These are phyloP conservation scores for Clavaria fumosa DNA, from an alignment of 768 basidiomycete genomes.

Conservation along the genomic window DNA sequence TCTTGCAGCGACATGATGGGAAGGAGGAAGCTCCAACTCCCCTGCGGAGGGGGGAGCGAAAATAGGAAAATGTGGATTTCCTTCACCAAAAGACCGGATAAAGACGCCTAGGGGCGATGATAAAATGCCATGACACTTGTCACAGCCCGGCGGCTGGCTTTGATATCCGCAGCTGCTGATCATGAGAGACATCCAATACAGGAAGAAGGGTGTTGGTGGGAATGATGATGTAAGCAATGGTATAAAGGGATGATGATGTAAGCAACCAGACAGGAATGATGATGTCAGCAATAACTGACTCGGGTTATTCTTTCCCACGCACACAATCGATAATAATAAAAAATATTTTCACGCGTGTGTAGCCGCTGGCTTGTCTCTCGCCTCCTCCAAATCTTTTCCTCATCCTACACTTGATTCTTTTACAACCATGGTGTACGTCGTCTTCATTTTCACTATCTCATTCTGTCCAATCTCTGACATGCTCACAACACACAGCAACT, in stretches of 20 bases:
- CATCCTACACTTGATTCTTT: slow-evolving; percentile 33
- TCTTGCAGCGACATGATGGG: slow-evolving; percentile 80
- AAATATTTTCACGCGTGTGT: background rate
- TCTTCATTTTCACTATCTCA: slow-evolving; percentile 6
- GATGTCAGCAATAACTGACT: background rate
- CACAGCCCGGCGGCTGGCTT: no score
- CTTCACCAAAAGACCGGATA: no score
- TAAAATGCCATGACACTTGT: no score
- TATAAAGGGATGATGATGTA: background rate
- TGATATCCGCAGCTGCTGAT: no score
- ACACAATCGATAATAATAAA: background rate
- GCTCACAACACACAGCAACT: slow-evolving; percentile 50
- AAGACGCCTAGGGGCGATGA: no score
- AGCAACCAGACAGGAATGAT: background rate
- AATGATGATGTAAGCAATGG: no score
- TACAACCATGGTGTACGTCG: slow-evolving; percentile 78
- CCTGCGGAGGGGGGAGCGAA: slow-evolving; percentile 13
- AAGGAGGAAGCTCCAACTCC: no score
- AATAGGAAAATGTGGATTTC: background rate
- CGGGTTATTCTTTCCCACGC: background rate
- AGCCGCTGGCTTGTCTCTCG: background rate
- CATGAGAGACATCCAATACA: no score
- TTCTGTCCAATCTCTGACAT: slow-evolving; percentile 18
- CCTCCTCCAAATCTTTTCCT: slow-evolving; percentile 10
- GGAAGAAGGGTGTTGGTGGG: no score